Percentiles rank a stretch among this genome's conserved stretches.
phyloP scores from a whole-genome alignment of 2,329 filamentous ascomycete species.

The Botryotinia narcissicola region DNA sequence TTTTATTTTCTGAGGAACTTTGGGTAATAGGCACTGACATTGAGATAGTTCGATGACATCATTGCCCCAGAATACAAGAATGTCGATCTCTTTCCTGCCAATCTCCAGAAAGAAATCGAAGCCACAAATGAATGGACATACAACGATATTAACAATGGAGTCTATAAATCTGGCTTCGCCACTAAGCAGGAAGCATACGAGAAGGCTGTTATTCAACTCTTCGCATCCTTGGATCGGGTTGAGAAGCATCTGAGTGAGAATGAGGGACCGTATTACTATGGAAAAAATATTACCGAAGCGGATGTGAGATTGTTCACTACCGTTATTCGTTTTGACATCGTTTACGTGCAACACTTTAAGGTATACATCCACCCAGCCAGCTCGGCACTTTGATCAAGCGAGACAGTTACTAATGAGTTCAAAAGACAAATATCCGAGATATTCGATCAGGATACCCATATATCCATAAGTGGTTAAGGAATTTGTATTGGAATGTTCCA shows the following conservation, averaged over 20 bases:
- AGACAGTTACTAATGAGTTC: neutral
- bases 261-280: conserved; percentile 70
- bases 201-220: conserved; percentile 66
- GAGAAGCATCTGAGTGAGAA: conserved; percentile 63
- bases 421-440: conserved; percentile 53
- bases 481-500: conserved; percentile 65
- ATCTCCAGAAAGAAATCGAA: conserved; percentile 66
- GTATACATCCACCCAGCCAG: conserved; percentile 59
- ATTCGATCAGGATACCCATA: conserved; percentile 52
- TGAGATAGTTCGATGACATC: conserved; percentile 69
- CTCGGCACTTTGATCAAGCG: too few species aligned
- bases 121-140: conserved; percentile 80
- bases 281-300: conserved; percentile 72
- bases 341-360: conserved; percentile 85
- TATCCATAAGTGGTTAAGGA: conserved; percentile 64
- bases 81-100: conserved; percentile 65
- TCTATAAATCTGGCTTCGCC: conserved; percentile 79
- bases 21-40: conserved; percentile 3
- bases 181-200: conserved; percentile 82
- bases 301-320: conserved; percentile 72
- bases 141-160: conserved; percentile 67
- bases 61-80: conserved; percentile 57
- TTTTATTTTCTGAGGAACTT: neutral
- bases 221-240: conserved; percentile 71
- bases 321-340: conserved; percentile 64